Conservation (phyloP, 306 rosid genomes). For the Rosa multiflora region DNA sequence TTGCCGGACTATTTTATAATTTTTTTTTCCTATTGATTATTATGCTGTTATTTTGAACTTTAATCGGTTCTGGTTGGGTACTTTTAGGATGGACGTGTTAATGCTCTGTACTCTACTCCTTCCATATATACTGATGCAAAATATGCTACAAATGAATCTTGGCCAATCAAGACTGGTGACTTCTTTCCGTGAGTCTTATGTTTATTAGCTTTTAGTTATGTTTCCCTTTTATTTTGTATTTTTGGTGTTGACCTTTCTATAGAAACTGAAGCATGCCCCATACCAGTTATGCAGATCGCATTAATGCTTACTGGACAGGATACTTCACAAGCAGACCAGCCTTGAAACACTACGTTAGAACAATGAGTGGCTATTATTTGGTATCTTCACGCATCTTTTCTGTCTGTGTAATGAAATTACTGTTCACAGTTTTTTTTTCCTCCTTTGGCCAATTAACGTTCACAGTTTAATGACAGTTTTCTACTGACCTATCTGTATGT, state of each 20-base stretch:
- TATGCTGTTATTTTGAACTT: neutral
- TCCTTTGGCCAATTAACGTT: neutral
- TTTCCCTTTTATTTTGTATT: conserved; percentile 1
- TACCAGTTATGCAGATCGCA: conserved; percentile 84
- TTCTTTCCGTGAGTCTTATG: conserved; percentile 80
- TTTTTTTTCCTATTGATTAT: neutral
- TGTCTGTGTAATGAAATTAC: neutral
- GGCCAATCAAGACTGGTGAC: conserved; percentile 91
- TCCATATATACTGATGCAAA: conserved; percentile 93
- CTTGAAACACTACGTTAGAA: conserved; percentile 76
- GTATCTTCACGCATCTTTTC: conserved; percentile 40
- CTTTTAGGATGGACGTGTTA: conserved; percentile 84
- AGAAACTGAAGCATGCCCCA: conserved; percentile 23
- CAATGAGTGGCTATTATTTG: conserved; percentile 84
- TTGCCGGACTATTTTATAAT: neutral
- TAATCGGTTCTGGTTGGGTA: conserved; percentile 21
- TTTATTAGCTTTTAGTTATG: conserved; percentile 9
- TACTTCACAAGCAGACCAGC: conserved; percentile 96
- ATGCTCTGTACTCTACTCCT: conserved; percentile 86
- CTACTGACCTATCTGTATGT: neutral
- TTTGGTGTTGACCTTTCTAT: conserved; percentile 20
- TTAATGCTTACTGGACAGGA: conserved; percentile 96
- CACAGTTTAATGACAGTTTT: neutral
- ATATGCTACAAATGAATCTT: conserved; percentile 69
- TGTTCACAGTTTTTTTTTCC: neutral